A percentile compares a stretch with the other conserved stretches of the same genome.
Conservation (phyloP, 2,329 filamentous ascomycete genomes). For the Alternaria sp. region DNA sequence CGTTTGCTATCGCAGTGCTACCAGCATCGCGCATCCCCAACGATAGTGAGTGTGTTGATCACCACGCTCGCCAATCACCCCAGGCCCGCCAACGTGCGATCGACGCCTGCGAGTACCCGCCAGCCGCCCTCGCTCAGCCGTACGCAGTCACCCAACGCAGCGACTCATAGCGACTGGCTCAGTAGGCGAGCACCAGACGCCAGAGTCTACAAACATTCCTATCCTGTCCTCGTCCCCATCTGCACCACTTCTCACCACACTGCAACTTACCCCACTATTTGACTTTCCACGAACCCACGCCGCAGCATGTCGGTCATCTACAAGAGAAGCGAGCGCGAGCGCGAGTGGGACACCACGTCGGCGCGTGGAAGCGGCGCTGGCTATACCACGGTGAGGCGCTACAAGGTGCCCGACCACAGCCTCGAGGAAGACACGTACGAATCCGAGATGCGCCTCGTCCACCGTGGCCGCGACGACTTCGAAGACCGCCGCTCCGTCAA, state of each 20-base stretch:
- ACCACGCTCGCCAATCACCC: constrained; percentile 25
- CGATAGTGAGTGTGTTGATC: constrained; percentile 21
- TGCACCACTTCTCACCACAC: constrained; percentile 6
- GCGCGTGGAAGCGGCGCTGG: constrained; percentile 45
- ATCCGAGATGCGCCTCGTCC: constrained; percentile 60
- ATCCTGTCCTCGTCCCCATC: background rate
- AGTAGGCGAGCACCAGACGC: constrained; percentile 22
- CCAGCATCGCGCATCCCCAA: constrained; percentile 16
- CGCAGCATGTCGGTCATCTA: constrained; percentile 56
- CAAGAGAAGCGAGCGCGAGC: constrained; percentile 53
- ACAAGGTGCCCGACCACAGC: constrained; percentile 61
- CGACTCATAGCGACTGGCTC: constrained; percentile 23
- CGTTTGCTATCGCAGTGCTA: constrained; percentile 5
- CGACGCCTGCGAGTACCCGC: constrained; percentile 31
- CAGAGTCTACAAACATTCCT: constrained; percentile 4
- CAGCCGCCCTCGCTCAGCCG: constrained; percentile 25
- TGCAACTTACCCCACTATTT: constrained; percentile 5
- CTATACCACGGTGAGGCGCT: constrained; percentile 67
- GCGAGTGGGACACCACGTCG: constrained; percentile 54
- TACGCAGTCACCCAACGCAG: constrained; percentile 15
- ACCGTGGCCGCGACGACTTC: constrained; percentile 46
- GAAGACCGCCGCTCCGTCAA: constrained; percentile 44
- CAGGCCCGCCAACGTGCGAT: constrained; percentile 19
- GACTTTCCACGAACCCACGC: constrained; percentile 7
- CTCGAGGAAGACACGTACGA: constrained; percentile 55